Evolutionary conservation across 495 filamentous ascomycete species (phyloP).

Genomic region (Chaetomium cochliodes): DNA sequence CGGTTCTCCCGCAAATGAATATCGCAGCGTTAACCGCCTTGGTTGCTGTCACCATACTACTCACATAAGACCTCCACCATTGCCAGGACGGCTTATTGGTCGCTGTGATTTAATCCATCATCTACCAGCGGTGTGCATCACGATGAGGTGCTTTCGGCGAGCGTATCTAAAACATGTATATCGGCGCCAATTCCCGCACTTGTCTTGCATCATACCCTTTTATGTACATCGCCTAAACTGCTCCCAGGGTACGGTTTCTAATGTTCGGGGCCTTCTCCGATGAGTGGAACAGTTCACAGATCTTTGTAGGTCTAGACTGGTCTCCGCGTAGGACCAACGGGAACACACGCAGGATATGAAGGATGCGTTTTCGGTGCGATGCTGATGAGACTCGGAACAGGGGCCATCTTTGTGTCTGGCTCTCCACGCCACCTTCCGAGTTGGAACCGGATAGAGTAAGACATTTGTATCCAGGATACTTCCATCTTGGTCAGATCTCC

Average conservation of each 20-base stretch:
- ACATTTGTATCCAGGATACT: not conserved
- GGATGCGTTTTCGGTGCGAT: too few species aligned
- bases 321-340: not conserved
- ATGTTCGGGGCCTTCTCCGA: not conserved
- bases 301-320: not conserved
- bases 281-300: not conserved
- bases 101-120: not conserved
- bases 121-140: not conserved
- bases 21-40: conserved; percentile 2
- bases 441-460: not conserved
- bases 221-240: not conserved
- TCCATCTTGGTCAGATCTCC: not conserved
- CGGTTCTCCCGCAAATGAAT: not conserved
- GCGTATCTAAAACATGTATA: not conserved
- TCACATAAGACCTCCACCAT: not conserved
- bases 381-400: not conserved
- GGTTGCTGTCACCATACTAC: not conserved
- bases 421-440: not conserved
- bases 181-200: not conserved
- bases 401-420: not conserved
- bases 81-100: too few species aligned
- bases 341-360: not conserved
- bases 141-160: not conserved
- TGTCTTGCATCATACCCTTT: not conserved
- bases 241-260: too few species aligned